These are phyloP conservation scores for Pseudomonodictys pantanalensis DNA, from an alignment of 495 filamentous ascomycete genomes.

Conservation along the genomic window DNA sequence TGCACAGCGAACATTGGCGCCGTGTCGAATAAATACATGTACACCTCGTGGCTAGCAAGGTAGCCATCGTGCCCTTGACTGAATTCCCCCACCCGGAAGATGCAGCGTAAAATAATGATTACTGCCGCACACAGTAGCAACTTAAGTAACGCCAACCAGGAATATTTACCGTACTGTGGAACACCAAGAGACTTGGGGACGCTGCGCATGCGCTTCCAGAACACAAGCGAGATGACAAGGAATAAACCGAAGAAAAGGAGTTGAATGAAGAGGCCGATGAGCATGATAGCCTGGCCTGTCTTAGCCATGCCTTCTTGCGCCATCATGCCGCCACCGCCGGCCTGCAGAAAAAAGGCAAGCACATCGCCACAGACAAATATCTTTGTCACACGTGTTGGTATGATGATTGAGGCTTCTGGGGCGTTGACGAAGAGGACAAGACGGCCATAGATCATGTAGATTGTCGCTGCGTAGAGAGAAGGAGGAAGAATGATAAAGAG, in stretches of 20 bases:
- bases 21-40: slow-evolving; percentile 34
- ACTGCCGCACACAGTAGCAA: slow-evolving; percentile 39
- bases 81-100: slow-evolving; percentile 21
- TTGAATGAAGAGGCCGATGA: slow-evolving; percentile 33
- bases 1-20: slow-evolving; percentile 34
- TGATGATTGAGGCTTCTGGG: slow-evolving; percentile 27
- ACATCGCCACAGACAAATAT: slow-evolving; percentile 39
- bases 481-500: slow-evolving; percentile 36
- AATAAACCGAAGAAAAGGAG: slow-evolving; percentile 36
- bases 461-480: slow-evolving; percentile 38
- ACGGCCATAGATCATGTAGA: slow-evolving; percentile 40
- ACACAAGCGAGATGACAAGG: slow-evolving; percentile 21
- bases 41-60: slow-evolving; percentile 30
- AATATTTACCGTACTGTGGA: slow-evolving; percentile 5
- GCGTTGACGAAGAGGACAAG: slow-evolving; percentile 25
- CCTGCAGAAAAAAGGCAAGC: slow-evolving; percentile 31
- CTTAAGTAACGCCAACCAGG: slow-evolving; percentile 44
- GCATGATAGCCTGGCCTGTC: slow-evolving; percentile 9
- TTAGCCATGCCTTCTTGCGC: background rate
- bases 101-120: slow-evolving; percentile 9
- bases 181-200: slow-evolving; percentile 41
- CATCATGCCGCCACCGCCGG: background rate
- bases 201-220: slow-evolving; percentile 21
- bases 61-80: slow-evolving; percentile 22
- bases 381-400: slow-evolving; percentile 33